These are phyloP conservation scores for Talaromyces sp. DNA, from an alignment of 2,329 filamentous ascomycete genomes.

Conservation along the genomic window DNA sequence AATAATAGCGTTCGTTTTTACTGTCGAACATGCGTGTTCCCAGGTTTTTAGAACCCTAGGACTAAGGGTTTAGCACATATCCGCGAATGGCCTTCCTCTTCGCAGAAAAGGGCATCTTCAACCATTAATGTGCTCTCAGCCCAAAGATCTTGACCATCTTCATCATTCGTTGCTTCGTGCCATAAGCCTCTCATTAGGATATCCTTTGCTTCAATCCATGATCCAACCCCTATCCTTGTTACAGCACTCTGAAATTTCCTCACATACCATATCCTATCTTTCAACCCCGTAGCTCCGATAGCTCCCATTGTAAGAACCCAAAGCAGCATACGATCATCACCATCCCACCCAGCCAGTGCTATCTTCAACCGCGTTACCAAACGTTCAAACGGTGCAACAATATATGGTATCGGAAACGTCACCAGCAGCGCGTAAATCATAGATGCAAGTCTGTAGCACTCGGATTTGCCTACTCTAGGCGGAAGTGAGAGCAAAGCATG, in stretches of 20 bases:
- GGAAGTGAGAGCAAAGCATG: constrained; percentile 5
- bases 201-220: not conserved
- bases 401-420: constrained; percentile 2
- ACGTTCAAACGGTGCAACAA: constrained; percentile 1
- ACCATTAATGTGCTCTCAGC: not conserved
- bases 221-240: not conserved
- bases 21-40: not conserved
- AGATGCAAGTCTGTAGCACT: constrained; percentile 1
- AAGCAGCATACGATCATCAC: not conserved
- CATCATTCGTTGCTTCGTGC: not conserved
- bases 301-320: not conserved
- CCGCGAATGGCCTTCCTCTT: not conserved
- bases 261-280: constrained; percentile 2
- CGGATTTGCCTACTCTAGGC: not conserved
- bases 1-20: not conserved
- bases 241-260: not conserved
- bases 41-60: not conserved
- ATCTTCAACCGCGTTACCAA: not conserved
- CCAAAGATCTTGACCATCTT: not conserved
- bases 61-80: not conserved
- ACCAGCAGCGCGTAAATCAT: constrained; percentile 1
- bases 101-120: not conserved
- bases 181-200: not conserved
- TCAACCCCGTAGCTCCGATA: not conserved
- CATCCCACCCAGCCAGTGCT: not conserved